phyloP scores from a whole-genome alignment of 2,329 filamentous ascomycete genomes.

The Gyromitra esculenta region DNA sequence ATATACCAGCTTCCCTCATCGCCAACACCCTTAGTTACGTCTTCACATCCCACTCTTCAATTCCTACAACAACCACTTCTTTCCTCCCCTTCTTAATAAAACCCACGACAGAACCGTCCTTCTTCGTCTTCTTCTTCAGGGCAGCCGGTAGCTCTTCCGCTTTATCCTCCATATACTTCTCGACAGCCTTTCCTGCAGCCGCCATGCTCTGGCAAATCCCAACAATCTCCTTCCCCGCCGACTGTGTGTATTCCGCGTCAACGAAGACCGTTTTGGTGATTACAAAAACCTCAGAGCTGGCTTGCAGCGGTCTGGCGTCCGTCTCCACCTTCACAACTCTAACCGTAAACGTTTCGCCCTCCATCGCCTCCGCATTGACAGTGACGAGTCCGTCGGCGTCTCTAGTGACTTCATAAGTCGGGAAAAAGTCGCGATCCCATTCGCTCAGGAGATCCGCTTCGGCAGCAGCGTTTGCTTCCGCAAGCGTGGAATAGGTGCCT shows the following conservation, averaged over 20 bases:
- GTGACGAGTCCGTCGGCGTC: constrained; percentile 9
- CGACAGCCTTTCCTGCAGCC: background rate
- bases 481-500: constrained; percentile 17
- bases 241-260: background rate
- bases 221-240: constrained; percentile 9
- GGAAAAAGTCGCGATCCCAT: constrained; percentile 4
- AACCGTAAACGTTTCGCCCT: constrained; percentile 19
- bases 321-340: constrained; percentile 14
- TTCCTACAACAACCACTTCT: constrained; percentile 7
- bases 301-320: background rate
- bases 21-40: background rate
- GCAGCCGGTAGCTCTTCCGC: constrained; percentile 1
- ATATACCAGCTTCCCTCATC: background rate
- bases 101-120: constrained; percentile 4
- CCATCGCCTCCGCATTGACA: background rate
- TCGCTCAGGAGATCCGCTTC: constrained; percentile 5
- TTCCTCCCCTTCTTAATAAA: constrained; percentile 1
- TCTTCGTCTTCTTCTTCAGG: background rate
- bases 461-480: constrained; percentile 3
- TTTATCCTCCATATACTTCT: constrained; percentile 12
- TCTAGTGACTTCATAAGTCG: background rate
- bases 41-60: constrained; percentile 22
- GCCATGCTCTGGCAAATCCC: constrained; percentile 1
- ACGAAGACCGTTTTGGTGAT: constrained; percentile 5
- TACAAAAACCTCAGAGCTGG: background rate